Evolutionary conservation across 225 moss, liverwort and hornwort genomes (phyloP).

Genomic region (Thuidium tamariscinum): DNA sequence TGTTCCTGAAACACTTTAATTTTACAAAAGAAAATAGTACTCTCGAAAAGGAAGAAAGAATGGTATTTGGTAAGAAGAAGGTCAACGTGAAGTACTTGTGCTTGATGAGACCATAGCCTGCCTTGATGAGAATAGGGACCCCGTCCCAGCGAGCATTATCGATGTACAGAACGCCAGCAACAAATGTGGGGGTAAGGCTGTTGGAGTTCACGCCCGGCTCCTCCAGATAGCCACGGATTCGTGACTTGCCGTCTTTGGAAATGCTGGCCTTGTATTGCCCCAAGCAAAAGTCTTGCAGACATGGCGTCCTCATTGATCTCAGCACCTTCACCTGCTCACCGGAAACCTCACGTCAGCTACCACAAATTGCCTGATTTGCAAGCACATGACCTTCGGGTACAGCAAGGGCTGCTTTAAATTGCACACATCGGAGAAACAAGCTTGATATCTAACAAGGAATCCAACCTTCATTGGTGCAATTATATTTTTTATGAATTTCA

Average conservation of each 20-base stretch:
- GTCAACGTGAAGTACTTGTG: slow-evolving; percentile 34
- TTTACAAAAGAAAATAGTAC: not conserved
- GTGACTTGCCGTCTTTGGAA: slow-evolving; percentile 66
- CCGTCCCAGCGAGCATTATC: slow-evolving; percentile 96
- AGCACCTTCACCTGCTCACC: slow-evolving; percentile 75
- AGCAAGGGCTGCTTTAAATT: not conserved
- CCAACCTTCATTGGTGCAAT: not conserved
- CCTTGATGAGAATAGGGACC: slow-evolving; percentile 80
- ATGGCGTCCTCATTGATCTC: slow-evolving; percentile 66
- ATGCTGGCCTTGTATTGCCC: slow-evolving; percentile 87
- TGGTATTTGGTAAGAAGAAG: not conserved
- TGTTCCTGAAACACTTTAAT: not conserved
- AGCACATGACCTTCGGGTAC: not conserved
- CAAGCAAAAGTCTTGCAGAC: slow-evolving; percentile 55
- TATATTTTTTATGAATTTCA: not conserved
- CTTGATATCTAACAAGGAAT: not conserved
- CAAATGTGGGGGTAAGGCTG: slow-evolving; percentile 81
- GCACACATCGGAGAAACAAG: not conserved
- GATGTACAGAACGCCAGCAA: slow-evolving; percentile 71
- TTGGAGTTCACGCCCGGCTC: slow-evolving; percentile 60
- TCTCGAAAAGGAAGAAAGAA: not conserved
- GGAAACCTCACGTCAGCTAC: not conserved
- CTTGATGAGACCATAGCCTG: slow-evolving; percentile 79
- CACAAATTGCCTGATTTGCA: not conserved
- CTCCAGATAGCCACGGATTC: slow-evolving; percentile 60